Evolutionary conservation across 148 eudicot genomes (phyloP).

Genomic region (Amaranthus palmeri): DNA sequence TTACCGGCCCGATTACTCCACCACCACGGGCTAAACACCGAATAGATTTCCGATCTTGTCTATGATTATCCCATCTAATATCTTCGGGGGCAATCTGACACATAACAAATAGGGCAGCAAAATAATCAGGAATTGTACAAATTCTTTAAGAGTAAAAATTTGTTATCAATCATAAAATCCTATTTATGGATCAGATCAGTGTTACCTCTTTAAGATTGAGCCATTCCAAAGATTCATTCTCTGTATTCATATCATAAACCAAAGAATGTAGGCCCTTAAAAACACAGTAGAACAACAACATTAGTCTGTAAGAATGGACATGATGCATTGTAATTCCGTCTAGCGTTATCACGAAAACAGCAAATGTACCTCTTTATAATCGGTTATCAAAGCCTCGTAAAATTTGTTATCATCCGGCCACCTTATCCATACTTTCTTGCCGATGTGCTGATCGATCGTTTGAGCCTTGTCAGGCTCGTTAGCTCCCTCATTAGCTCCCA

Average conservation of each 20-base stretch:
- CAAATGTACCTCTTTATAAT: conserved; percentile 19
- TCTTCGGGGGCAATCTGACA: conserved; percentile 51
- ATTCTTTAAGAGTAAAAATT: no score
- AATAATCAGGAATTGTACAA: no score
- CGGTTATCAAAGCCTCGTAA: conserved; percentile 55
- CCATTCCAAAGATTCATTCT: conserved; percentile 57
- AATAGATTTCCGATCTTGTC: conserved; percentile 40
- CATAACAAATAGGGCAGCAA: neutral
- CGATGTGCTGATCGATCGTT: conserved; percentile 41
- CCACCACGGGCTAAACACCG: conserved; percentile 39
- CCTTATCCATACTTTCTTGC: conserved; percentile 60
- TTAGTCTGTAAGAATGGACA: conserved; percentile 2
- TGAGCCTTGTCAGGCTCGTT: conserved; percentile 38
- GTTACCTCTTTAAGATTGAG: conserved; percentile 57
- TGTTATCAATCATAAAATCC: no score
- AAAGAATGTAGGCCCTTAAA: conserved; percentile 47
- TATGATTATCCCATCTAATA: conserved; percentile 54
- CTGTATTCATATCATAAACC: conserved; percentile 42
- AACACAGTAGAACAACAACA: conserved; percentile 9
- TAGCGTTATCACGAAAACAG: no score
- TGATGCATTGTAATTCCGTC: neutral
- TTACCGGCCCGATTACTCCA: conserved; percentile 23
- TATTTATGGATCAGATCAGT: neutral
- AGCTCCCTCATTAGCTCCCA: conserved; percentile 28
- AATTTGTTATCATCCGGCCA: conserved; percentile 63